Conservation (phyloP, 2,329 filamentous ascomycete species). For the Alternaria viburni region DNA sequence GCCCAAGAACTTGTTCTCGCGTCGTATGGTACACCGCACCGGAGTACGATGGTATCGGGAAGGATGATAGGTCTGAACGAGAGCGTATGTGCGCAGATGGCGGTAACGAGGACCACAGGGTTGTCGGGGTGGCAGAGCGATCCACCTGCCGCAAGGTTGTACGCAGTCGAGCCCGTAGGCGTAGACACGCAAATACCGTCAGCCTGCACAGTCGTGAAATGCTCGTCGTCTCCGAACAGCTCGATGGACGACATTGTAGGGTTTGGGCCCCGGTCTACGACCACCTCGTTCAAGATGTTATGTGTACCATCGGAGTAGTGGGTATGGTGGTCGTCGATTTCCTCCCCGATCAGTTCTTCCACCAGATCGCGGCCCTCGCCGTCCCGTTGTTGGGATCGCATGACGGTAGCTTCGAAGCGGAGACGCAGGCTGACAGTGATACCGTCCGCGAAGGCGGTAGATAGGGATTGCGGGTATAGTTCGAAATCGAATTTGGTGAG, state of each 20-base stretch:
- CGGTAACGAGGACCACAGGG: constrained; percentile 91
- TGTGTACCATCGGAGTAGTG: constrained; percentile 84
- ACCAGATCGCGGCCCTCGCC: constrained; percentile 63
- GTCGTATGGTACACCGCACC: constrained; percentile 93
- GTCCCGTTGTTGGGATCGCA: constrained; percentile 70
- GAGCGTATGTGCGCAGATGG: constrained; percentile 92
- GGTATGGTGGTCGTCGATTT: constrained; percentile 81
- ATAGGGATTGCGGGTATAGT: constrained; percentile 71
- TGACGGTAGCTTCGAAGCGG: constrained; percentile 91
- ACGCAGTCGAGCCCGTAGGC: constrained; percentile 92
- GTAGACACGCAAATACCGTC: constrained; percentile 94
- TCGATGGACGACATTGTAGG: constrained; percentile 92
- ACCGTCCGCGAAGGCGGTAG: constrained; percentile 76
- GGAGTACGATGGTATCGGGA: constrained; percentile 92
- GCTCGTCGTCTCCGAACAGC: constrained; percentile 92
- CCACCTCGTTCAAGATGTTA: constrained; percentile 96
- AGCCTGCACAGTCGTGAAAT: constrained; percentile 91
- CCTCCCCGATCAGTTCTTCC: constrained; percentile 87
- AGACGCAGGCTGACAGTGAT: constrained; percentile 87
- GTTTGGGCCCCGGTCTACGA: constrained; percentile 92
- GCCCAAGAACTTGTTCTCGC: constrained; percentile 90
- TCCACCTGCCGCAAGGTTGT: constrained; percentile 94
- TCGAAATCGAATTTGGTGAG: constrained; percentile 95
- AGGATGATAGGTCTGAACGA: constrained; percentile 97
- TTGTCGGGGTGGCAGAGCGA: constrained; percentile 96